These are phyloP conservation scores for Cryptosporidium felis DNA, from an alignment of 169 alveolate species.

Conservation along the genomic window DNA sequence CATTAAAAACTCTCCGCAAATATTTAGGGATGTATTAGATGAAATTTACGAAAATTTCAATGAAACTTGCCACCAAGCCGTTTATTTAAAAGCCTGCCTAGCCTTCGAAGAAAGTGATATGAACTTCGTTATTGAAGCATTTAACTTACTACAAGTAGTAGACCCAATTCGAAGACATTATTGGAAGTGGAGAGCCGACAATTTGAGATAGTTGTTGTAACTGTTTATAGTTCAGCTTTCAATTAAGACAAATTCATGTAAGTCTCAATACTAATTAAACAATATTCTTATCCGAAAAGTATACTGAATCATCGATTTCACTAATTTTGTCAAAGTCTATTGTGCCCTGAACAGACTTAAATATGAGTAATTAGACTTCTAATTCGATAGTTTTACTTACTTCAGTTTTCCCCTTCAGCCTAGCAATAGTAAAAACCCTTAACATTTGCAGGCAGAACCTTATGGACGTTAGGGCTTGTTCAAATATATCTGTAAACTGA, in stretches of 20 bases:
- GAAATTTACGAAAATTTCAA: not conserved
- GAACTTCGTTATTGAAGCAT: not conserved
- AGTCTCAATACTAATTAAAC: not conserved
- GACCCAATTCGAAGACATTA: conserved; percentile 41
- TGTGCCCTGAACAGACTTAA: conserved; percentile 3
- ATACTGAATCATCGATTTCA: not conserved
- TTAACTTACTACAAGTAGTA: not conserved
- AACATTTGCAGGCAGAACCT: conserved; percentile 49
- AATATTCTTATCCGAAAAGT: conserved; percentile 28
- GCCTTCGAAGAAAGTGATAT: conserved; percentile 27
- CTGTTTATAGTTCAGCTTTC: not conserved
- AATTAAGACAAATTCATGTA: not conserved
- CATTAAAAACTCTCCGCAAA: conserved; percentile 3
- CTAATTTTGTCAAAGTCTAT: conserved; percentile 25
- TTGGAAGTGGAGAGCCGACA: conserved; percentile 47
- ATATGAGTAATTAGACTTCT: not conserved
- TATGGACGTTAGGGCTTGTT: conserved; percentile 50
- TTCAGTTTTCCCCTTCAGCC: conserved; percentile 49
- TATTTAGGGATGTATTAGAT: not conserved
- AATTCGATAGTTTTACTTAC: conserved; percentile 1
- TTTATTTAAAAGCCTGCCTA: conserved; percentile 52
- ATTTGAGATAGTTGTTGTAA: not conserved
- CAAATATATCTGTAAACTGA: conserved; percentile 46
- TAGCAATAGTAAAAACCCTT: conserved; percentile 49
- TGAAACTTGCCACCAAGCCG: conserved; percentile 29